These are phyloP conservation scores for Bipolaris bicolor DNA, from an alignment of 2,329 filamentous ascomycete genomes.

Conservation along the genomic window DNA sequence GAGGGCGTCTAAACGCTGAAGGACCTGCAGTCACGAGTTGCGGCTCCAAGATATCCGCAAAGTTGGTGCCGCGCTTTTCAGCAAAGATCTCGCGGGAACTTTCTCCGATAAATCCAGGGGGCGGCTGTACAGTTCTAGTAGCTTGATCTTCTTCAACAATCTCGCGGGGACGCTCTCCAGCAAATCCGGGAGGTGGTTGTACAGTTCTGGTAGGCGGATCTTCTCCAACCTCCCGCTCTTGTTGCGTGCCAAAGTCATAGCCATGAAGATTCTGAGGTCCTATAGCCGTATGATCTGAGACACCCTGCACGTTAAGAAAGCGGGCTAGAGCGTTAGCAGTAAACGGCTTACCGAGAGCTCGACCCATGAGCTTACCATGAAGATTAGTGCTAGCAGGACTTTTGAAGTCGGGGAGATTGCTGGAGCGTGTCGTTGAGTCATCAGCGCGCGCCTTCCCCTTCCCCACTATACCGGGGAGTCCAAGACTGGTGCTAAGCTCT, in stretches of 20 bases:
- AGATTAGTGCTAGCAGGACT: constrained; percentile 7
- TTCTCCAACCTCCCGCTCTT: background rate
- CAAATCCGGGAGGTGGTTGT: constrained; percentile 20
- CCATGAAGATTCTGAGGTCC: background rate
- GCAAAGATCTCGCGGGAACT: constrained; percentile 12
- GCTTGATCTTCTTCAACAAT: constrained; percentile 1
- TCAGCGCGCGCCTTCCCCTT: background rate
- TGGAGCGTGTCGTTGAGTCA: constrained; percentile 3
- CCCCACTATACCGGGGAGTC: constrained; percentile 15
- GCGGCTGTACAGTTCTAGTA: constrained; percentile 15
- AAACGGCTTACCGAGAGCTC: constrained; percentile 29
- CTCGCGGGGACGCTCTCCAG: constrained; percentile 7
- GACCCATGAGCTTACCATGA: constrained; percentile 29
- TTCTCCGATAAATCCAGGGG: constrained; percentile 18
- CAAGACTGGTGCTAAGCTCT: constrained; percentile 25
- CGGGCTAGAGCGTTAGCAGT: constrained; percentile 29
- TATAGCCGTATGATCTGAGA: background rate
- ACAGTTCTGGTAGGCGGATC: constrained; percentile 11
- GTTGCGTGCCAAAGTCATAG: background rate
- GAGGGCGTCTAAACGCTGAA: constrained; percentile 1
- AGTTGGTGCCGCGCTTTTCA: constrained; percentile 2
- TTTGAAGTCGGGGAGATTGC: constrained; percentile 8
- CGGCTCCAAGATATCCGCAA: background rate
- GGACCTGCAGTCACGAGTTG: constrained; percentile 3
- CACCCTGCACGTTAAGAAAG: constrained; percentile 15